A percentile compares a stretch with the other conserved stretches of the same genome.
phyloP scores from a whole-genome alignment of 2,329 filamentous ascomycete species.

The Verticillium isaacii region DNA sequence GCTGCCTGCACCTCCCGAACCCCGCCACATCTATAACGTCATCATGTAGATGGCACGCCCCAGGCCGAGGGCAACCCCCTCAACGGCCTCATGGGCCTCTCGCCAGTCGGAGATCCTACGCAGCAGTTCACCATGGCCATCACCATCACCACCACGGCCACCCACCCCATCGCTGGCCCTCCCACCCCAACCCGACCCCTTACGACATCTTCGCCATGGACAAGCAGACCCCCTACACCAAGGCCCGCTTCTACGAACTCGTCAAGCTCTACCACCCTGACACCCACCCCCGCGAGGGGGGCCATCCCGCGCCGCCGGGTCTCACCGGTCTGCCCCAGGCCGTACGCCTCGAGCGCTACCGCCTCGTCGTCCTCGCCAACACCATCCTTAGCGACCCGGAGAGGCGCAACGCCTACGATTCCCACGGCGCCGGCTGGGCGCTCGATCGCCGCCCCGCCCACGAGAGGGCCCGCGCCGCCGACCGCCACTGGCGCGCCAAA shows the following conservation, averaged over 20 bases:
- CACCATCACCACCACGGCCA: neutral
- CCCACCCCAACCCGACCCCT: slow-evolving; percentile 60
- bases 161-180: slow-evolving; percentile 39
- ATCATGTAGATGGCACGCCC: slow-evolving; percentile 7
- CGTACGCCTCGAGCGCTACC: slow-evolving; percentile 80
- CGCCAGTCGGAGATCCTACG: neutral
- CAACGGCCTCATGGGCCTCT: neutral
- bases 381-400: slow-evolving; percentile 77
- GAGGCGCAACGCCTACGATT: slow-evolving; percentile 78
- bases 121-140: neutral
- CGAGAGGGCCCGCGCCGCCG: slow-evolving; percentile 35
- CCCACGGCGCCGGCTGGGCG: slow-evolving; percentile 79
- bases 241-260: slow-evolving; percentile 79
- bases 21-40: slow-evolving; percentile 17
- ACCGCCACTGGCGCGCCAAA: slow-evolving; percentile 43
- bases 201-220: slow-evolving; percentile 76
- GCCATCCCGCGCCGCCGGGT: slow-evolving; percentile 9
- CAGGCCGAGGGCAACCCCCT: neutral
- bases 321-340: slow-evolving; percentile 41
- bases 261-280: slow-evolving; percentile 98
- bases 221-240: slow-evolving; percentile 64
- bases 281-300: slow-evolving; percentile 34
- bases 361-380: slow-evolving; percentile 82
- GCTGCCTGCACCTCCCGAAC: slow-evolving; percentile 10
- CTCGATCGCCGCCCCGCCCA: slow-evolving; percentile 33